Conservation (phyloP, 148 eudicot species). For the Heliosperma pusillum region DNA sequence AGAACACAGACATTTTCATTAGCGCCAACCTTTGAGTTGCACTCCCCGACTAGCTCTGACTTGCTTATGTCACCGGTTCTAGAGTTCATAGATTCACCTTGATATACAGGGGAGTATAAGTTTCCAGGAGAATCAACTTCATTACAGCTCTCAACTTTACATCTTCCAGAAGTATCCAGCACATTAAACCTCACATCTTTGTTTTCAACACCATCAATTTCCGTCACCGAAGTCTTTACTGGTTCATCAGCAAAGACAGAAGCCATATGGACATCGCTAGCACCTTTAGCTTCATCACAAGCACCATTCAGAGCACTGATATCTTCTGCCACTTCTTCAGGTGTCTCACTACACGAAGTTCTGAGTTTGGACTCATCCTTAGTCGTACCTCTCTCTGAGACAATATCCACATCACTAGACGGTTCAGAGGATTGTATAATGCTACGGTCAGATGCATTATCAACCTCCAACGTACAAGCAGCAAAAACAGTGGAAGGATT, state of each 20-base stretch:
- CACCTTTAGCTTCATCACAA: slow-evolving; percentile 18
- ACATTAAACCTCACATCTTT: slow-evolving; percentile 19
- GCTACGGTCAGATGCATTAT: slow-evolving; percentile 20
- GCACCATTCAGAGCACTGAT: slow-evolving; percentile 12
- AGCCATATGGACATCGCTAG: slow-evolving; percentile 19
- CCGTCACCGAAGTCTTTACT: slow-evolving; percentile 13
- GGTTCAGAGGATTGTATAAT: slow-evolving; percentile 12
- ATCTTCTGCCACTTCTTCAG: slow-evolving; percentile 25
- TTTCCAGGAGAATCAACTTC: slow-evolving; percentile 19
- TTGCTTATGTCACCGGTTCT: slow-evolving; percentile 15
- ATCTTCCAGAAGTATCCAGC: slow-evolving; percentile 20
- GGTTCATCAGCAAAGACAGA: slow-evolving; percentile 15
- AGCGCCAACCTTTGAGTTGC: slow-evolving; percentile 11
- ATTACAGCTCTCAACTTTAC: slow-evolving; percentile 20
- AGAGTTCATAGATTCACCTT: slow-evolving; percentile 14
- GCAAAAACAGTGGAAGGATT: slow-evolving; percentile 14
- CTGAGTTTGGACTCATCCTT: slow-evolving; percentile 12
- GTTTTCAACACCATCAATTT: slow-evolving; percentile 23
- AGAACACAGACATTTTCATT: slow-evolving; percentile 19
- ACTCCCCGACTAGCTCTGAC: slow-evolving; percentile 23
- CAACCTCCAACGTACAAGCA: slow-evolving; percentile 24
- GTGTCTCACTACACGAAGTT: slow-evolving; percentile 19
- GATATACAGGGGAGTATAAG: slow-evolving; percentile 15
- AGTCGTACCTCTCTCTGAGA: slow-evolving; percentile 13
- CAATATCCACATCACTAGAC: slow-evolving; percentile 18